Evolutionary conservation across 345 rosid genomes (phyloP).

Genomic region (Linum trigynum): DNA sequence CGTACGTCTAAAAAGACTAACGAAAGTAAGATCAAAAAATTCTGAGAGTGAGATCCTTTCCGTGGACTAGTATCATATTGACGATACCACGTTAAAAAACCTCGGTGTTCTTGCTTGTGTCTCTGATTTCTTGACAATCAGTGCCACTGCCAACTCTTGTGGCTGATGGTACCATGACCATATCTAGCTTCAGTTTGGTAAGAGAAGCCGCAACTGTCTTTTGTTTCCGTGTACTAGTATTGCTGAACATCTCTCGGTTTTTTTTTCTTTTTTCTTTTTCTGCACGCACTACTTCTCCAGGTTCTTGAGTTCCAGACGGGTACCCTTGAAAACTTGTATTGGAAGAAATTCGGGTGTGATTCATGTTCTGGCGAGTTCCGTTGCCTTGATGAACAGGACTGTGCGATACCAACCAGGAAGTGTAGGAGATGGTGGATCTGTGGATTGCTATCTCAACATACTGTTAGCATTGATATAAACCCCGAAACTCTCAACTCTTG

Average conservation of each 20-base stretch:
- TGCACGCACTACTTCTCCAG: constrained; percentile 27
- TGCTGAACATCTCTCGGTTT: background rate
- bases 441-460: constrained; percentile 48
- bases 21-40: too few species aligned
- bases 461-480: constrained; percentile 68
- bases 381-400: constrained; percentile 53
- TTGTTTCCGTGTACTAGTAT: background rate
- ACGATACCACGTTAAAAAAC: too few species aligned
- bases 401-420: constrained; percentile 50
- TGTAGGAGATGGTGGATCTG: constrained; percentile 43
- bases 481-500: constrained; percentile 62
- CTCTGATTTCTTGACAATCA: too few species aligned
- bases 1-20: too few species aligned
- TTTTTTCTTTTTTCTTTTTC: too few species aligned
- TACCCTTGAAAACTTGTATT: constrained; percentile 55
- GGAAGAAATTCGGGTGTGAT: constrained; percentile 79
- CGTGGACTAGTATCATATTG: too few species aligned
- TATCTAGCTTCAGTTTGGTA: constrained; percentile 9
- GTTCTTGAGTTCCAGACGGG: constrained; percentile 80
- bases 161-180: background rate
- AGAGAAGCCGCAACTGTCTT: background rate
- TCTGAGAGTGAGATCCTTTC: too few species aligned
- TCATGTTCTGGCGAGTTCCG: constrained; percentile 36
- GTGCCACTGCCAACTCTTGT: constrained; percentile 2
- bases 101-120: too few species aligned